Conservation (phyloP, 2,329 filamentous ascomycete species). For the Aureobasidium sp. region DNA sequence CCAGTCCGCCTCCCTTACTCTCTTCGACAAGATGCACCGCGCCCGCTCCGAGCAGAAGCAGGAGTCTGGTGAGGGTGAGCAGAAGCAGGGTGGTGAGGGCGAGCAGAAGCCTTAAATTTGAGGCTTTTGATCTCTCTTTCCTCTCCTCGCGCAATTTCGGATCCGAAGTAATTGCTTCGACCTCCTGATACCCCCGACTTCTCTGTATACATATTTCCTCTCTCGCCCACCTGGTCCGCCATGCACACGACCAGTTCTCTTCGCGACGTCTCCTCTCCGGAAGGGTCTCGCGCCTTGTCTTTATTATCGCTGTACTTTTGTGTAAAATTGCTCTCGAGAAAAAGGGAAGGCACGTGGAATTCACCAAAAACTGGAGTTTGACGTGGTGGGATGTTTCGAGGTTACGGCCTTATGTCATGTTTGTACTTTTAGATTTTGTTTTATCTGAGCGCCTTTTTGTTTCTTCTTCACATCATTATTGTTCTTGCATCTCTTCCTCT, state of each 20-base stretch:
- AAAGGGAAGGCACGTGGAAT: not conserved
- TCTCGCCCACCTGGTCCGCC: not conserved
- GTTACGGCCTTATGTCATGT: constrained; percentile 10
- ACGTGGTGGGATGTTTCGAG: not conserved
- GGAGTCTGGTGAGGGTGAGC: constrained; percentile 33
- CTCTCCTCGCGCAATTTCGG: not conserved
- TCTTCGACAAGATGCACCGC: constrained; percentile 99
- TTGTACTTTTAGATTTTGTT: constrained; percentile 11
- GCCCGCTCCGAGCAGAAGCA: constrained; percentile 54
- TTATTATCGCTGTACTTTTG: not conserved
- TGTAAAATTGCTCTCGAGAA: constrained; percentile 1
- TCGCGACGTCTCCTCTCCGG: not conserved
- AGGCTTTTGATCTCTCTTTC: not conserved
- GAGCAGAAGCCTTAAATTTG: constrained; percentile 25
- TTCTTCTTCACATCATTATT: not conserved
- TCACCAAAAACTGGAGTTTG: constrained; percentile 1
- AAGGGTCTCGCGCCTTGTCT: not conserved
- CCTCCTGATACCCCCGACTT: constrained; percentile 8
- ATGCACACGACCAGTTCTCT: not conserved
- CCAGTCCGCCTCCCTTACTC: constrained; percentile 86
- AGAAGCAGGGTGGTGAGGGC: constrained; percentile 28
- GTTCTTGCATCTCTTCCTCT: not conserved
- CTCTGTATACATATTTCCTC: constrained; percentile 11
- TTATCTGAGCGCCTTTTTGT: not conserved
- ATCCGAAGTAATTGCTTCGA: not conserved